A percentile compares a stretch with the other conserved stretches of the same genome.
Conservation (phyloP, 2,329 filamentous ascomycete genomes). For the Karstenula rhodostoma region DNA sequence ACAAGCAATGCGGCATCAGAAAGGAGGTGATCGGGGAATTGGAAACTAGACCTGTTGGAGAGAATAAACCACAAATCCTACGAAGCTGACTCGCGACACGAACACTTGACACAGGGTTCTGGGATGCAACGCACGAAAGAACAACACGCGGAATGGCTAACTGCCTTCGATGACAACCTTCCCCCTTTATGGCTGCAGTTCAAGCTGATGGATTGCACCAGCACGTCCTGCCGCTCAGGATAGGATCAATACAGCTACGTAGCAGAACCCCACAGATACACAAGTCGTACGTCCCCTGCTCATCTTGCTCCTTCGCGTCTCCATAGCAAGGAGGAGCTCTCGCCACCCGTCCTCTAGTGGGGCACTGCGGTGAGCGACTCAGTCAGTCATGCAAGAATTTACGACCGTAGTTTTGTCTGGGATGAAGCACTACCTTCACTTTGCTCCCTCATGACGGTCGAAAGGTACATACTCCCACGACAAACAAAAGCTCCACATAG, state of each 20-base stretch:
- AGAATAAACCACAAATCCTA: slow-evolving; percentile 2
- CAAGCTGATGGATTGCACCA: not conserved
- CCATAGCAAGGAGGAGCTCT: not conserved
- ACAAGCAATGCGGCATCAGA: not conserved
- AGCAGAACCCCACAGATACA: not conserved
- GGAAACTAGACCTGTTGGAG: slow-evolving; percentile 2
- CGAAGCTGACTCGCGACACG: not conserved
- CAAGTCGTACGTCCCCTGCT: not conserved
- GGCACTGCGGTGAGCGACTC: not conserved
- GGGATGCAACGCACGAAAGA: not conserved
- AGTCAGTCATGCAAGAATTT: not conserved
- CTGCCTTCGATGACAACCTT: not conserved
- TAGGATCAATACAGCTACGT: not conserved
- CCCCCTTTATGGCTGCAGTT: not conserved
- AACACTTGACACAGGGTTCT: not conserved
- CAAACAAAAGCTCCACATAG: not conserved
- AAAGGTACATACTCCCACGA: not conserved
- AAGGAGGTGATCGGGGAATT: not conserved
- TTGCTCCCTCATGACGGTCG: not conserved
- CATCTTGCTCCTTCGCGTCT: slow-evolving; percentile 1
- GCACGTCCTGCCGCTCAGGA: not conserved
- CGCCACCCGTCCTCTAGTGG: not conserved
- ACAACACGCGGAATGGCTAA: not conserved
- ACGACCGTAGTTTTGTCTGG: not conserved
- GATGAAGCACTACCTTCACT: not conserved